Evolutionary conservation across 1,284 basidiomycete species (phyloP), one percentile per base, ranked within the genome.

Genomic region (Puccinia polysora): DNA sequence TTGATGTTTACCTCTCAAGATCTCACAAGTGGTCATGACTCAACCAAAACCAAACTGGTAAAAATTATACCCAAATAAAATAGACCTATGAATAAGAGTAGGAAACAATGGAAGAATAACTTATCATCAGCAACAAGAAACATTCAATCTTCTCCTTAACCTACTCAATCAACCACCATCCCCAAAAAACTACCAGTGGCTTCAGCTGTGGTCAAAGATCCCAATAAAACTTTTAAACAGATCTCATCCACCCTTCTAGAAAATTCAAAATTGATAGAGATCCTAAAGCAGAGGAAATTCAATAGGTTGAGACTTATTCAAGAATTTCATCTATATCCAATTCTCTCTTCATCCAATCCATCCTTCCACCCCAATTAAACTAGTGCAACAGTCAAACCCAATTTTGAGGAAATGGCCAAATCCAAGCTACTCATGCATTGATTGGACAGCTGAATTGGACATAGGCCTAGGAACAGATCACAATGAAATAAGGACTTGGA

Each of bases 211-310:
- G 12, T 30, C 10, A 30, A 6, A 28, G 4, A 23, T 65, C 32
- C 32, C 15, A 8, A 12, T 5, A 32, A 49, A 32, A 10, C 52
- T 2, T 40, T 18, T 12, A 10, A 56, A 43, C 20, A 40, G 36
- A 56, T 43, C 18, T 18, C 20, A 18, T 23, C 52, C 36, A 53
- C 38, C 15, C 14, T 55, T 7, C n/a, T 52, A 5, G 49, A 67
- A 53, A 67, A 32, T 7, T 53, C 65, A 23, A 50, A 67, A 56
- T 49, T 72, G 40, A 55, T 72, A 7, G 23, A 23, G n/a, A 72
- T 63, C 28, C 49, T 72, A 10, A 59, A 72, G 64, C 59, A 72
- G 43, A 53, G 60, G 34, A 59, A 72, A 40, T 64, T 55, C 25
- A 60, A 72, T 25, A 49, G 69, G 45, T 36, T 72, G 25, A 30